These are phyloP conservation scores for Davidsoniella eucalypti DNA, from an alignment of 2,329 filamentous ascomycete genomes.

Conservation along the genomic window DNA sequence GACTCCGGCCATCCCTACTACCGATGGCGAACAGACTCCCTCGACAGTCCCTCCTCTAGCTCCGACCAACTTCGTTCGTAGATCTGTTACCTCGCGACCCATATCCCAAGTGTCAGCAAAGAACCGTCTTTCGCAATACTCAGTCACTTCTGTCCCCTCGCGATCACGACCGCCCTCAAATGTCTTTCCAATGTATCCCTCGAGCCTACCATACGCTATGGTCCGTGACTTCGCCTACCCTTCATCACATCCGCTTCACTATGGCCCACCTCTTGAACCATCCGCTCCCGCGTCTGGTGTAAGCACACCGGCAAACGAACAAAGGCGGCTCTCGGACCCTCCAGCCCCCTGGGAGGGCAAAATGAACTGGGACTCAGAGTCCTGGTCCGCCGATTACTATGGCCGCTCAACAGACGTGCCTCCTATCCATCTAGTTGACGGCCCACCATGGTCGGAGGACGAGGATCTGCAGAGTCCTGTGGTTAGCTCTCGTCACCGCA, in stretches of 20 bases:
- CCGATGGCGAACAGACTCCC: slow-evolving; percentile 32
- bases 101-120: slow-evolving; percentile 57
- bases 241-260: slow-evolving; percentile 68
- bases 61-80: slow-evolving; percentile 39
- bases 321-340: slow-evolving; percentile 69
- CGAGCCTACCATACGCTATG: slow-evolving; percentile 70
- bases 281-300: slow-evolving; percentile 55
- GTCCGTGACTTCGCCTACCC: slow-evolving; percentile 96
- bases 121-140: slow-evolving; percentile 73
- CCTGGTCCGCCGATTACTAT: slow-evolving; percentile 35
- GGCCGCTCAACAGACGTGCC: slow-evolving; percentile 55
- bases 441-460: slow-evolving; percentile 87
- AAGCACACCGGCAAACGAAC: slow-evolving; percentile 73
- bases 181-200: slow-evolving; percentile 68
- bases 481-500: slow-evolving; percentile 68
- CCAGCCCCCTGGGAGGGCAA: slow-evolving; percentile 58
- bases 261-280: slow-evolving; percentile 70
- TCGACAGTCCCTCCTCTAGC: slow-evolving; percentile 39
- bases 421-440: slow-evolving; percentile 70
- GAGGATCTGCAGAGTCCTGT: slow-evolving; percentile 89
- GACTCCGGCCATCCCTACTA: slow-evolving; percentile 30
- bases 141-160: slow-evolving; percentile 48
- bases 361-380: slow-evolving; percentile 35
- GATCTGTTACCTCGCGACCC: slow-evolving; percentile 46
- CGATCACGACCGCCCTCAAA: slow-evolving; percentile 69